phyloP scores from a whole-genome alignment of 2,329 filamentous ascomycete species.

The Talaromyces sp. region DNA sequence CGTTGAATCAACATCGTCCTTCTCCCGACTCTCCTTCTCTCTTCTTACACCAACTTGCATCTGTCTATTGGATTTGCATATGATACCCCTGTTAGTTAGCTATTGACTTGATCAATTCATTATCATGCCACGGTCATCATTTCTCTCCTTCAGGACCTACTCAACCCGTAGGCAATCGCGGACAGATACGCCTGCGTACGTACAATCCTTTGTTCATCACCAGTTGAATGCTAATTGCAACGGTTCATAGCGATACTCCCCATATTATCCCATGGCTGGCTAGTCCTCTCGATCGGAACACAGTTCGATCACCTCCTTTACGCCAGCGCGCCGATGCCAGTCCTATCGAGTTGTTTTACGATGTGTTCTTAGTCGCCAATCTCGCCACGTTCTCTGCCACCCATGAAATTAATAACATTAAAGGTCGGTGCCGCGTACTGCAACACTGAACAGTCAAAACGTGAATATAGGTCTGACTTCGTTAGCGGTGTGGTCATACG shows the following conservation, averaged over 20 bases:
- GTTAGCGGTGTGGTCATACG: constrained; percentile 46
- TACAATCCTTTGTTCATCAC: constrained; percentile 6
- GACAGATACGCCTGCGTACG: constrained; percentile 27
- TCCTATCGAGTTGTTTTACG: constrained; percentile 59
- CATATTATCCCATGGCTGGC: constrained; percentile 33
- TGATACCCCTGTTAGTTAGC: constrained; percentile 23
- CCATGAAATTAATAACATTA: constrained; percentile 55
- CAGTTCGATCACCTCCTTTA: constrained; percentile 33
- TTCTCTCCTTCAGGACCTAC: constrained; percentile 34
- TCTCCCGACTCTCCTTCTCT: not conserved
- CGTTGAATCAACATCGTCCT: not conserved
- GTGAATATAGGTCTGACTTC: not conserved
- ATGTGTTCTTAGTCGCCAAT: constrained; percentile 64
- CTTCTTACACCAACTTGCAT: not conserved
- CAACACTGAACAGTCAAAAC: not conserved
- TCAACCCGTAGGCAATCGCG: constrained; percentile 24
- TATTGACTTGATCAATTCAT: constrained; percentile 25
- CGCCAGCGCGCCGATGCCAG: constrained; percentile 51
- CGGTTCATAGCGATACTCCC: not conserved
- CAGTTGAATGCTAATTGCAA: constrained; percentile 3
- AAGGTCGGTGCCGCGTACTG: constrained; percentile 30
- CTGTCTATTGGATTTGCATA: constrained; percentile 21
- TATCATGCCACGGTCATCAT: constrained; percentile 32
- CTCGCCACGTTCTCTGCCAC: constrained; percentile 61
- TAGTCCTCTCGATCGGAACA: constrained; percentile 34